Percentiles rank a stretch among this genome's conserved stretches.
Evolutionary conservation across 148 eudicot genomes (phyloP).

Genomic region (Fagopyrum esculentum): DNA sequence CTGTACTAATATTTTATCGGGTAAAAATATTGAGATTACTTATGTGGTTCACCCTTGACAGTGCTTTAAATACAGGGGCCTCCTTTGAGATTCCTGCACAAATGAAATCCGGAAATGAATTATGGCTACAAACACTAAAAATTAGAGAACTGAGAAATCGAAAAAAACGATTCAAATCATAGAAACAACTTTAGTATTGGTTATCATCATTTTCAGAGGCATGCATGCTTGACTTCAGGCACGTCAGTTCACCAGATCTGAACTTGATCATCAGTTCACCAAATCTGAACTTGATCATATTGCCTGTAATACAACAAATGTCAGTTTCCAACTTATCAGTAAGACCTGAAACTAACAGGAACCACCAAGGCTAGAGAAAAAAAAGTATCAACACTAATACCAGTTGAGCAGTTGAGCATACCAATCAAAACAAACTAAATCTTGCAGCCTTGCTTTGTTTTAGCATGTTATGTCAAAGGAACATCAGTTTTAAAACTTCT

Average conservation of each 20-base stretch:
- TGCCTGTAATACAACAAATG: conserved; percentile 39
- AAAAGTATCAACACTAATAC: background rate
- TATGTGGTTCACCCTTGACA: too few relatives aligned
- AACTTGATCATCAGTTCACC: too few relatives aligned
- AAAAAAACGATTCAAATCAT: too few relatives aligned
- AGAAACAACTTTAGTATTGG: conserved; percentile 89
- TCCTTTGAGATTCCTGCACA: too few relatives aligned
- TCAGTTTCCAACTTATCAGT: background rate
- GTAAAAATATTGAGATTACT: too few relatives aligned
- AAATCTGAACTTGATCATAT: conserved; percentile 88
- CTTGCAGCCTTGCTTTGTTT: background rate
- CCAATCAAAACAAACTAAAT: background rate
- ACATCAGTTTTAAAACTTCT: background rate
- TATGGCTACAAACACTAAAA: too few relatives aligned
- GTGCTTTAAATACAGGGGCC: too few relatives aligned
- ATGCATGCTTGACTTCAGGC: conserved; percentile 60
- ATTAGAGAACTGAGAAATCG: too few relatives aligned
- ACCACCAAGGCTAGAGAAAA: too few relatives aligned
- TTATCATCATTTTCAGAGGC: conserved; percentile 83
- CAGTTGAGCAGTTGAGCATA: background rate
- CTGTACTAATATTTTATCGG: too few relatives aligned
- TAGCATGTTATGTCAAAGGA: background rate
- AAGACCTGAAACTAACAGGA: background rate
- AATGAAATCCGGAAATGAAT: too few relatives aligned
- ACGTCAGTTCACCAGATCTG: conserved; percentile 71